Conservation (phyloP, 78 protist species). For the Andalucia godoyi region DNA sequence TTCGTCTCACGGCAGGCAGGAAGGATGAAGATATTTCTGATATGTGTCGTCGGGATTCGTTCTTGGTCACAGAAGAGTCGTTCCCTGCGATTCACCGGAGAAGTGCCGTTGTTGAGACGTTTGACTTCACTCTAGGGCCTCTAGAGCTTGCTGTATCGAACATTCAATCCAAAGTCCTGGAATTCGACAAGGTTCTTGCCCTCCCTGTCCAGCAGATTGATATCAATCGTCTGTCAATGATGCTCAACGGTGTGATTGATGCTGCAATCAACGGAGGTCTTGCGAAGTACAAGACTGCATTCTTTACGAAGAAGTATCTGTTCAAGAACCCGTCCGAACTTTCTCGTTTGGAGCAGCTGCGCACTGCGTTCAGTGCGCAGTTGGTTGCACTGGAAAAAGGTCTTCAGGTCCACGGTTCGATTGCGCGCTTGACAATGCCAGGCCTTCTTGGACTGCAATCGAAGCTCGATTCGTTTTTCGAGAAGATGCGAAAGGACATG, state of each 20-base stretch:
- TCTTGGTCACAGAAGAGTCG: background rate
- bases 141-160: background rate
- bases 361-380: background rate
- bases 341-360: background rate
- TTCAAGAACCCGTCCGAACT: background rate
- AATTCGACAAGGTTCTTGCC: background rate
- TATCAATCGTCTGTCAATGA: background rate
- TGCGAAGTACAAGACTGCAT: background rate
- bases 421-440: too few relatives aligned
- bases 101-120: background rate
- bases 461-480: too few relatives aligned
- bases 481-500: too few relatives aligned
- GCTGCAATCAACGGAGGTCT: slow-evolving; percentile 8
- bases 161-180: background rate
- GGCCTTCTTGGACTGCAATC: too few relatives aligned
- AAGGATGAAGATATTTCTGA: background rate
- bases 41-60: background rate
- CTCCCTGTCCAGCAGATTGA: background rate
- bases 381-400: background rate
- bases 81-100: background rate
- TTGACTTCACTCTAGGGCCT: background rate
- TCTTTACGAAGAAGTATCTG: background rate
- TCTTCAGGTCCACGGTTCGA: background rate
- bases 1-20: background rate
- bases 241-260: slow-evolving; percentile 1